phyloP scores from a whole-genome alignment of 1,284 basidiomycete genomes.

The Sparassis latifolia region DNA sequence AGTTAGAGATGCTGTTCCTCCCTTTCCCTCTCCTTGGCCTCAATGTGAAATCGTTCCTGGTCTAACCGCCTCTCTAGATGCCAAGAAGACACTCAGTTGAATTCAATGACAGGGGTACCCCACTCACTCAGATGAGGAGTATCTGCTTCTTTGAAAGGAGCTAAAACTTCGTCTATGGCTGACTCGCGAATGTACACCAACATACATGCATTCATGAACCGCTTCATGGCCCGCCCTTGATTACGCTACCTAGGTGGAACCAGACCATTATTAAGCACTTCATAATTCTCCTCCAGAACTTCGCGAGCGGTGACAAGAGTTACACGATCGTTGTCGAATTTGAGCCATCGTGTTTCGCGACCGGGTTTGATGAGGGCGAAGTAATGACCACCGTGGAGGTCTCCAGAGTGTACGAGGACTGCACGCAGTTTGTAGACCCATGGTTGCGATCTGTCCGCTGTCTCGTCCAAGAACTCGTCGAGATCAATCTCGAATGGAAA shows the following conservation, averaged over 20 bases:
- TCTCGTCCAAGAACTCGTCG: constrained; percentile 83
- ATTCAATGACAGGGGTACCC: constrained; percentile 1
- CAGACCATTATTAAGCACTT: constrained; percentile 76
- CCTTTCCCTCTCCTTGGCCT: constrained; percentile 91
- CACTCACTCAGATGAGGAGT: constrained; percentile 92
- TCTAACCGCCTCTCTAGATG: constrained; percentile 79
- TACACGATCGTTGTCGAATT: constrained; percentile 98
- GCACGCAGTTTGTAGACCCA: constrained; percentile 97
- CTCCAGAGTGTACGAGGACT: constrained; percentile 97
- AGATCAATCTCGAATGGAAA: constrained; percentile 99
- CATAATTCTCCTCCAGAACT: constrained; percentile 98
- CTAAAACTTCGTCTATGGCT: constrained; percentile 79
- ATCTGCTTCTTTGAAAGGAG: constrained; percentile 88
- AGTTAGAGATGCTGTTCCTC: constrained; percentile 99
- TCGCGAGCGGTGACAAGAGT: constrained; percentile 98
- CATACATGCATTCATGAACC: constrained; percentile 99
- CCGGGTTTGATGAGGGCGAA: constrained; percentile 99
- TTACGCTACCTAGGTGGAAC: constrained; percentile 76
- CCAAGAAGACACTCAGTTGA: neutral
- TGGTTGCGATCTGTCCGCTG: constrained; percentile 74
- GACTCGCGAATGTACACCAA: constrained; percentile 94
- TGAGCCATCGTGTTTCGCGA: constrained; percentile 92
- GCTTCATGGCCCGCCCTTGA: constrained; percentile 92
- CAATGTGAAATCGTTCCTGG: constrained; percentile 87
- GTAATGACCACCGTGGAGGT: constrained; percentile 98